Conservation (phyloP, 768 basidiomycete genomes). For the Zangia roseola region DNA sequence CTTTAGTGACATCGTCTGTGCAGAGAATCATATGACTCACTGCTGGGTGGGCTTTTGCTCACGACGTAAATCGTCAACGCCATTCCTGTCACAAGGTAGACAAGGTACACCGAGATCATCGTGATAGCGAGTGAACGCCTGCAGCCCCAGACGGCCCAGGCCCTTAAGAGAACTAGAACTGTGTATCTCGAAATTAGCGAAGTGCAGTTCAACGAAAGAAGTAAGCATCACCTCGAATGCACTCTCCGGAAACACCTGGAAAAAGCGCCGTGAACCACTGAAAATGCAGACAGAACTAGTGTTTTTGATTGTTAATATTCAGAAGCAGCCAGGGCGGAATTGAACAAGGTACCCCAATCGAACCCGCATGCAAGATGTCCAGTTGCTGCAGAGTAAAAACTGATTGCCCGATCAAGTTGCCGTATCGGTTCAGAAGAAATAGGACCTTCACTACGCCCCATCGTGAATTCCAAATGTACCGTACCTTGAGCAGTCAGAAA, state of each 20-base stretch:
- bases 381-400: slow-evolving; percentile 11
- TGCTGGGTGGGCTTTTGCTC: accelerated
- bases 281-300: slow-evolving; percentile 11
- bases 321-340: neutral
- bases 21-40: neutral
- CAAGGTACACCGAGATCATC: neutral
- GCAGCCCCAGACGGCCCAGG: slow-evolving; percentile 18
- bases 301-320: too few relatives aligned
- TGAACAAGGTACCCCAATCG: neutral
- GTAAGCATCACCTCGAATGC: slow-evolving; percentile 9
- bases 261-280: neutral
- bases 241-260: slow-evolving; percentile 2
- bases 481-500: slow-evolving; percentile 7
- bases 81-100: neutral
- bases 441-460: slow-evolving; percentile 6
- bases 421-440: slow-evolving; percentile 20
- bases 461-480: slow-evolving; percentile 1
- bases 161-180: slow-evolving; percentile 19
- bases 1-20: neutral
- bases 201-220: neutral
- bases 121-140: neutral
- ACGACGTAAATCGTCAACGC: neutral
- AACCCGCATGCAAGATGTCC: slow-evolving; percentile 5
- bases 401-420: slow-evolving; percentile 9
- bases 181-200: neutral